Conservation (phyloP, 2,329 filamentous ascomycete species). For the Penicillium sclerotigenum region DNA sequence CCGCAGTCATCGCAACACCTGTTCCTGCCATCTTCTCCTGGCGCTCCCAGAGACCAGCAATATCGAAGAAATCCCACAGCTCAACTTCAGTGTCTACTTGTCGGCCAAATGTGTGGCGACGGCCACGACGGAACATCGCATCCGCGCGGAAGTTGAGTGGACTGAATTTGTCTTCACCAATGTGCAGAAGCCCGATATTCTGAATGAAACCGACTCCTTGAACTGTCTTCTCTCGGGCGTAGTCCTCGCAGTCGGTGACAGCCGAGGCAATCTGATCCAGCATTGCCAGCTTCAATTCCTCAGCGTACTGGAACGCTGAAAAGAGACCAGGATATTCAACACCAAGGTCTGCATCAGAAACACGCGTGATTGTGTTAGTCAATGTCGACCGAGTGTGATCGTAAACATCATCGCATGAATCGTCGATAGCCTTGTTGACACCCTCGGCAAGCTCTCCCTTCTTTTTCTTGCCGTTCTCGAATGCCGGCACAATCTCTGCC, state of each 20-base stretch:
- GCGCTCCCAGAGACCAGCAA: constrained; percentile 73
- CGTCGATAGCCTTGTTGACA: constrained; percentile 77
- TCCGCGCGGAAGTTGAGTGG: constrained; percentile 86
- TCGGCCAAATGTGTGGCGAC: constrained; percentile 74
- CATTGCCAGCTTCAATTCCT: constrained; percentile 90
- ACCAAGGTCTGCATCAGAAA: constrained; percentile 73
- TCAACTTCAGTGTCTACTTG: constrained; percentile 87
- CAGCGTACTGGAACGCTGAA: constrained; percentile 83
- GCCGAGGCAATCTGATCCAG: constrained; percentile 78
- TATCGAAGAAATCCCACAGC: constrained; percentile 89
- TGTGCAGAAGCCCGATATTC: constrained; percentile 79
- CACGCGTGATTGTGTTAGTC: constrained; percentile 68
- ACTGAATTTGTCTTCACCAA: constrained; percentile 76
- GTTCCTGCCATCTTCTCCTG: constrained; percentile 95
- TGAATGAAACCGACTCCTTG: constrained; percentile 83
- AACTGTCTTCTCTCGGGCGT: constrained; percentile 74
- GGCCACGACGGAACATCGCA: constrained; percentile 81
- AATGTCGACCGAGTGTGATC: constrained; percentile 74
- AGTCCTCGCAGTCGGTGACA: constrained; percentile 76
- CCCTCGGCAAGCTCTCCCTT: constrained; percentile 75
- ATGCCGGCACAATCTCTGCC: constrained; percentile 75
- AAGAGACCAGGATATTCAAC: constrained; percentile 85
- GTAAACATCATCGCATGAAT: constrained; percentile 82
- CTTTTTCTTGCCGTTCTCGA: constrained; percentile 79
- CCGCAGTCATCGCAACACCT: constrained; percentile 89